Base-by-base conservation (phyloP, 1,284 basidiomycete species). In the Microbotryum silenes-acaulis region DNA sequence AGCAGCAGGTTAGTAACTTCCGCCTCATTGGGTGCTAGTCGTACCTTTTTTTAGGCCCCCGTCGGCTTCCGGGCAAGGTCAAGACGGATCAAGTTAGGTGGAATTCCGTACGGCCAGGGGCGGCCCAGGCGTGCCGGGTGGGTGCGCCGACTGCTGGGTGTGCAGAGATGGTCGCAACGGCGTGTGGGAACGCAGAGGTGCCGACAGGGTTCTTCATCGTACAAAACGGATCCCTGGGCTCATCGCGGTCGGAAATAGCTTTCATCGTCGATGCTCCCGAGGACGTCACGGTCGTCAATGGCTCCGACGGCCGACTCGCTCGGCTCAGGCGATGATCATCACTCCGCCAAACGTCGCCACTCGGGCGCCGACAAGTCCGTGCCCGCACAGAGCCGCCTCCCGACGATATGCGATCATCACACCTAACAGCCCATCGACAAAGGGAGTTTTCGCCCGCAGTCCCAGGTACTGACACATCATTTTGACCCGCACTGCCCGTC, bases 1-100 rank as follows among this genome's bases (percentile, higher is more conserved):
- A 6, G 63, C 65, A 20, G 46, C 57, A 25, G 60, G 65, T 67
- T 25, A 53, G 65, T 64, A 16, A 6, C 12, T 23, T 23, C 23
- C 23, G 23, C 23, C 23, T 23, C 23, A 2, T 23, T 23, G 14
- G 48, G 48, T 20, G 27, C 48, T 23, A 6, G 48, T 18, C 12
- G 23, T 14, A 4, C 48, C 14, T 3, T 23, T 18, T 14, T 50
- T 23, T 31, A 23, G 23, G 23, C 23, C 23, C 4, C 48, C 20
- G 27, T 50, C 23, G 10, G 18, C 48, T 23, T 31, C 23, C 6
- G 12, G 48, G 27, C 48, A 50, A 14, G 48, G 48, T 2, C 16
- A 50, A 50, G 48, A 23, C 3, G 20, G 12, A 23, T 23, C 20
- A 3, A 2, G 27, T 31, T 18, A 29, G 16, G 12, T 50, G 27